A percentile compares a stretch with the other conserved stretches of the same genome.
These are phyloP conservation scores for Panaeolus cyanescens DNA, from an alignment of 768 basidiomycete genomes.

Conservation along the genomic window DNA sequence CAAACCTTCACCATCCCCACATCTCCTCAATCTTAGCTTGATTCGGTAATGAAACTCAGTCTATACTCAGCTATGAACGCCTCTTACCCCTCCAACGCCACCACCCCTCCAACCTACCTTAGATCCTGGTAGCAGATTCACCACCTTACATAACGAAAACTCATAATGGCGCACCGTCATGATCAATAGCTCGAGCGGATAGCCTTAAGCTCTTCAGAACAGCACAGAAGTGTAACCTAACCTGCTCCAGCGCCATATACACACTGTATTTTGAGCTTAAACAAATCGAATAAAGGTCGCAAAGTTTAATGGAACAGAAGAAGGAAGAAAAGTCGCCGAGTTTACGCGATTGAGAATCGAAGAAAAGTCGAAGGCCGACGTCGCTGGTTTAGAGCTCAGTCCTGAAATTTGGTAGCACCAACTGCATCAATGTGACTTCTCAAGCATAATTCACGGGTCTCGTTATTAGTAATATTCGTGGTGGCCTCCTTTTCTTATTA, in stretches of 20 bases:
- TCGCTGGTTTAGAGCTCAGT: too few relatives aligned
- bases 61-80: too few relatives aligned
- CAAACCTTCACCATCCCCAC: not conserved
- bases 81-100: not conserved
- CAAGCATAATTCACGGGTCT: too few relatives aligned
- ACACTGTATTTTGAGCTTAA: too few relatives aligned
- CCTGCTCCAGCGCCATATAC: not conserved
- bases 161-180: not conserved
- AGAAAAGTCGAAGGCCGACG: not conserved
- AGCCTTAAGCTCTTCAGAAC: conserved; percentile 1
- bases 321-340: not conserved
- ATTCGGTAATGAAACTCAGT: not conserved
- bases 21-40: not conserved
- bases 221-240: not conserved
- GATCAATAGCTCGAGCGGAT: conserved; percentile 1
- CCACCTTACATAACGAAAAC: not conserved
- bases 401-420: too few relatives aligned
- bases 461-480: too few relatives aligned
- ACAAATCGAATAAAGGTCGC: not conserved
- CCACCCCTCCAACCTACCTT: not conserved
- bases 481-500: too few relatives aligned
- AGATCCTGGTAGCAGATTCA: not conserved
- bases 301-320: too few relatives aligned
- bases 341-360: not conserved
- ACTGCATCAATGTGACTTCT: too few relatives aligned